These are phyloP conservation scores for Globisporangium canariense DNA, from an alignment of 352 stramenopile genomes.

Conservation along the genomic window DNA sequence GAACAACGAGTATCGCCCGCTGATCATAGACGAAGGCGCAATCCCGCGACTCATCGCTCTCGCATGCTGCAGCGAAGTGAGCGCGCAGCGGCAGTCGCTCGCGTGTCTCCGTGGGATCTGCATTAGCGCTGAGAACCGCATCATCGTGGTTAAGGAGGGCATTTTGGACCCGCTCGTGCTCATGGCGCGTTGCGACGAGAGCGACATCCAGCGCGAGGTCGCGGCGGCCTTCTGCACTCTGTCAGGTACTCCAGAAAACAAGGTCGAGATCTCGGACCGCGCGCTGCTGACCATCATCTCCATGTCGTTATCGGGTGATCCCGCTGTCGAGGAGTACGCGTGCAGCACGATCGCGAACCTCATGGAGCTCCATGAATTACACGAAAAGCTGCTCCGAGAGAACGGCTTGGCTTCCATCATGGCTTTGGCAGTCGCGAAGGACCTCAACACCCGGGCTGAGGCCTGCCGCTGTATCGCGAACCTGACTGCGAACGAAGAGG, in stretches of 20 bases:
- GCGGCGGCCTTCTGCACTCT: slow-evolving; percentile 93
- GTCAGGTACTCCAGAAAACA: slow-evolving; percentile 94
- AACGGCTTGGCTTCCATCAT: slow-evolving; percentile 91
- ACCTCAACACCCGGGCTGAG: slow-evolving; percentile 90
- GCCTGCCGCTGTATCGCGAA: slow-evolving; percentile 93
- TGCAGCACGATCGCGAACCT: slow-evolving; percentile 95
- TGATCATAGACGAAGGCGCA: slow-evolving; percentile 92
- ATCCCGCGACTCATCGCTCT: slow-evolving; percentile 93
- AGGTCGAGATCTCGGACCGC: slow-evolving; percentile 93
- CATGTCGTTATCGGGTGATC: slow-evolving; percentile 91
- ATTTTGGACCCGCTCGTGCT: slow-evolving; percentile 95
- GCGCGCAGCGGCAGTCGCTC: slow-evolving; percentile 91
- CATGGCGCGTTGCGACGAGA: slow-evolving; percentile 92
- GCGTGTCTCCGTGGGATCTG: slow-evolving; percentile 92
- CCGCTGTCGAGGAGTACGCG: slow-evolving; percentile 89
- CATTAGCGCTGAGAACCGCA: slow-evolving; percentile 88
- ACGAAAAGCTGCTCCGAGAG: slow-evolving; percentile 94
- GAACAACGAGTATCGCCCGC: slow-evolving; percentile 89
- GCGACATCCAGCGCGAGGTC: slow-evolving; percentile 91
- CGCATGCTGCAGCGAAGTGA: slow-evolving; percentile 92
- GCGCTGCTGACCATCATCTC: slow-evolving; percentile 94
- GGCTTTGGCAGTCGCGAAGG: slow-evolving; percentile 85
- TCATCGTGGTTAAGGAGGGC: slow-evolving; percentile 90
- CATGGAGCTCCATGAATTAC: slow-evolving; percentile 92
- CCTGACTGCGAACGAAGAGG: slow-evolving; percentile 92